Evolutionary conservation across 495 filamentous ascomycete genomes (phyloP).

Genomic region (Podospora fimiseda): DNA sequence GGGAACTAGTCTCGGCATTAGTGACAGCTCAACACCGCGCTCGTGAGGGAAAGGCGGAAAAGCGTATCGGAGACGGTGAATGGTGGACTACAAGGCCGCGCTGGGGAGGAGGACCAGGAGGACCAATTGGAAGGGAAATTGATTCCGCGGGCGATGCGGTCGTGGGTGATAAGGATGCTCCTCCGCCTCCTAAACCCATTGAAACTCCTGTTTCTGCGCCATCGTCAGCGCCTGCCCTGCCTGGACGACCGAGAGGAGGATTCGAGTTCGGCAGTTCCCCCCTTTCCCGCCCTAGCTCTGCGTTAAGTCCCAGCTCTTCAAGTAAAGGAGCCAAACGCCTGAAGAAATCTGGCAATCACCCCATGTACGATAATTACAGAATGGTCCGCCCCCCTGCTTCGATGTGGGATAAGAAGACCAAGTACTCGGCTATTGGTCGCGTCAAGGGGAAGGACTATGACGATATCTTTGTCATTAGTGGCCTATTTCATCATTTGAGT

Average conservation of each 20-base stretch:
- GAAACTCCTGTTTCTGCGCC: not conserved
- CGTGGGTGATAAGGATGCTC: constrained; percentile 40
- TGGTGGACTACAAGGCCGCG: constrained; percentile 75
- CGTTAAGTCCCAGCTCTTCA: constrained; percentile 13
- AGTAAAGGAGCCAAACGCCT: constrained; percentile 43
- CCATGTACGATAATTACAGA: constrained; percentile 50
- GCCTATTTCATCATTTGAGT: constrained; percentile 75
- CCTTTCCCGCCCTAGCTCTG: not conserved
- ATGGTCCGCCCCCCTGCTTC: constrained; percentile 56
- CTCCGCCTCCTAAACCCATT: constrained; percentile 6
- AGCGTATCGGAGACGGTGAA: constrained; percentile 61
- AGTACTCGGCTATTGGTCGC: constrained; percentile 68
- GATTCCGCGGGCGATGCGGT: constrained; percentile 33
- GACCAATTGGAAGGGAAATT: constrained; percentile 52
- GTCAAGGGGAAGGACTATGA: constrained; percentile 35
- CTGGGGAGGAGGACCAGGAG: constrained; percentile 69
- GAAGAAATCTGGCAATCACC: constrained; percentile 42
- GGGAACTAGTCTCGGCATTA: constrained; percentile 68
- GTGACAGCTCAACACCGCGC: constrained; percentile 77
- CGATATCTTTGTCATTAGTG: constrained; percentile 76
- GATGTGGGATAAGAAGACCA: constrained; percentile 72
- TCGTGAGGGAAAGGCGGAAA: constrained; percentile 60
- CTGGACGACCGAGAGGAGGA: not conserved
- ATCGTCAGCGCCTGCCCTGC: not conserved
- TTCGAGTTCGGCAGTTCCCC: not conserved